Percentiles rank a stretch among this genome's conserved stretches.
Conservation (phyloP, 345 rosid genomes). For the Eucalyptus marginata region DNA sequence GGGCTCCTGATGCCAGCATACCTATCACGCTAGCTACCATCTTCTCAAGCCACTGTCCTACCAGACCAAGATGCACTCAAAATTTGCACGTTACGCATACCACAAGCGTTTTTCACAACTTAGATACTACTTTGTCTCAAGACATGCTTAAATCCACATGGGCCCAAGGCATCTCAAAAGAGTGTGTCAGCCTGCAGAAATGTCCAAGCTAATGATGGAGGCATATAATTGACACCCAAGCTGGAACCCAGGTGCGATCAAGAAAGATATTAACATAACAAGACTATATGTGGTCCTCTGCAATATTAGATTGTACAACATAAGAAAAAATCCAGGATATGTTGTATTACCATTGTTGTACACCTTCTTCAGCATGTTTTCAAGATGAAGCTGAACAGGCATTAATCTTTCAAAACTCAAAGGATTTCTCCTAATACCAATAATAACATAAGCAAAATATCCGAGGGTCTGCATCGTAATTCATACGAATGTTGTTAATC, state of each 20-base stretch:
- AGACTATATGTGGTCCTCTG: not conserved
- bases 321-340: not conserved
- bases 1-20: not conserved
- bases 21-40: not conserved
- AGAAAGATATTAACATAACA: not conserved
- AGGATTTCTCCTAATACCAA: not conserved
- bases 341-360: not conserved
- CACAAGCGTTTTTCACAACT: not conserved
- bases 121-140: not conserved
- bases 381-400: not conserved
- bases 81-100: not conserved
- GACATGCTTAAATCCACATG: not conserved
- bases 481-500: not conserved
- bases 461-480: not conserved
- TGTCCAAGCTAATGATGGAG: not conserved
- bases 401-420: not conserved
- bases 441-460: not conserved
- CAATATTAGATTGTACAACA: not conserved
- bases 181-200: not conserved
- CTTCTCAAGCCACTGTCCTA: not conserved
- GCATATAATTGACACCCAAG: not conserved
- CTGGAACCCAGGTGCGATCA: not conserved
- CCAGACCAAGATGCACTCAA: not conserved
- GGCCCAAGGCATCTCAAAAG: not conserved
- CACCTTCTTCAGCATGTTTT: not conserved